Base-by-base conservation (phyloP, 1,284 basidiomycete species). In the Melampsora americana region DNA sequence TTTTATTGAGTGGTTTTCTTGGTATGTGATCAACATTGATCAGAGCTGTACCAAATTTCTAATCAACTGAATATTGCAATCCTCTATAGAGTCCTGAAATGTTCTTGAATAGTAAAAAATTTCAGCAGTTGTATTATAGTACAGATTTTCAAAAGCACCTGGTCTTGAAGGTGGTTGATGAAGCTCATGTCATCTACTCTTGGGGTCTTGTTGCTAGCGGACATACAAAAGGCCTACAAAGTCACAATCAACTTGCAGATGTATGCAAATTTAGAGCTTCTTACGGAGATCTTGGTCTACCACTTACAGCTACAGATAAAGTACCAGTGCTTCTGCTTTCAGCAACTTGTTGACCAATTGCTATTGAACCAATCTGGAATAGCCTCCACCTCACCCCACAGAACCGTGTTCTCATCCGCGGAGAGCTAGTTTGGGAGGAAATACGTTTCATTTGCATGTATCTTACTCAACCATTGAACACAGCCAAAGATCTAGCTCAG, bases 191-290 rank as follows among this genome's bases (percentile, higher is more conserved):
- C n/a, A n/a, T 68, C 7, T 68, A 68, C 28, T 18, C 32, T 3
- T 68, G 68, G 68, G 68, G 68, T 14, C 42, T 69, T 16, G 68
- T 69, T 59, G 68, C 68, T 35, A 69, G 68, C 42, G 68, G 68
- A 39, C 12, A n/a, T 1, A 39, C 26, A 14, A 69, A 69, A 35
- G 59, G 59, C 23, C 26, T 69, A 1, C 53, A 30, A 23, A 59
- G 30, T 12, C 50, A 69, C 23, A 9, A 0, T 3, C 32, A 69
- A 60, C 50, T 39, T 5, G 32, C 32, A 39, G 50, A 59, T 35
- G 23, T 28, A 4, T 35, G 53, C 26, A 39, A 59, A 7, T 69
- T 69, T 44, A 20, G 68, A 1, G 48, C 53, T 6, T 59, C 28
- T 1, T 59, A 69, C 44, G 68, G 50, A 16, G 32, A 69, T n/a